A percentile compares a stretch with the other conserved stretches of the same genome.
phyloP scores from a whole-genome alignment of 1,139 yeast genomes.

The Debaryomyces nepalensis region DNA sequence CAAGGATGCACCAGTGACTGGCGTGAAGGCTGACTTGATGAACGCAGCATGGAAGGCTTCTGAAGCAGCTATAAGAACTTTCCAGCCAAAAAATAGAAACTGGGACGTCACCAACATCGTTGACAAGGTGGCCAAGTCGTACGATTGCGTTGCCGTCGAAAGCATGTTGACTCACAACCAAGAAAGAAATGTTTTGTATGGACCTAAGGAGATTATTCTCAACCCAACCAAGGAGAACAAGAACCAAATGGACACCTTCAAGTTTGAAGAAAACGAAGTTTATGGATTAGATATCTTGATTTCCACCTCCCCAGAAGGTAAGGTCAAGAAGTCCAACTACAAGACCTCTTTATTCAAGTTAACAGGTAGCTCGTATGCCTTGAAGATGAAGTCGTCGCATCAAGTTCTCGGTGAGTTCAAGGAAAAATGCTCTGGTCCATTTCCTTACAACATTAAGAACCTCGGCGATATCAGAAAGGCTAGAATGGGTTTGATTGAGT shows the following conservation, averaged over 20 bases:
- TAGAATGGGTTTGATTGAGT: conserved; percentile 77
- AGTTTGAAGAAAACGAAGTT: conserved; percentile 77
- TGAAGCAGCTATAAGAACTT: conserved; percentile 76
- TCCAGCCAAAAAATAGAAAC: conserved; percentile 72
- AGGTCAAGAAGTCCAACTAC: conserved; percentile 63
- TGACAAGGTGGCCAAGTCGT: conserved; percentile 63
- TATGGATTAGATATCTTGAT: conserved; percentile 77
- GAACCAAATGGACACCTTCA: conserved; percentile 63
- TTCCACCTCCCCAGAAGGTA: conserved; percentile 70
- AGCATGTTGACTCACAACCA: conserved; percentile 82
- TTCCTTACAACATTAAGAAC: conserved; percentile 73
- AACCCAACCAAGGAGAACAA: conserved; percentile 76
- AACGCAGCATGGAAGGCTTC: conserved; percentile 78
- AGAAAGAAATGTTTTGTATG: conserved; percentile 69
- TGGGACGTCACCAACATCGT: conserved; percentile 79
- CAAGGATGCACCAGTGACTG: conserved; percentile 50
- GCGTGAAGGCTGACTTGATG: conserved; percentile 68
- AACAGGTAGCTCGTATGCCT: conserved; percentile 69
- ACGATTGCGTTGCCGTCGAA: conserved; percentile 67
- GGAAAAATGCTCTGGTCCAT: conserved; percentile 65
- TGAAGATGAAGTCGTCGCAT: conserved; percentile 76
- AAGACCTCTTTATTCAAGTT: conserved; percentile 76
- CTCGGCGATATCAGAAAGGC: conserved; percentile 74
- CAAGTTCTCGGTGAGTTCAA: conserved; percentile 66
- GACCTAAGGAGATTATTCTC: conserved; percentile 75